A percentile compares a stretch with the other conserved stretches of the same genome.
Conservation (phyloP, 495 filamentous ascomycete species). For the Sporormia fimetaria region DNA sequence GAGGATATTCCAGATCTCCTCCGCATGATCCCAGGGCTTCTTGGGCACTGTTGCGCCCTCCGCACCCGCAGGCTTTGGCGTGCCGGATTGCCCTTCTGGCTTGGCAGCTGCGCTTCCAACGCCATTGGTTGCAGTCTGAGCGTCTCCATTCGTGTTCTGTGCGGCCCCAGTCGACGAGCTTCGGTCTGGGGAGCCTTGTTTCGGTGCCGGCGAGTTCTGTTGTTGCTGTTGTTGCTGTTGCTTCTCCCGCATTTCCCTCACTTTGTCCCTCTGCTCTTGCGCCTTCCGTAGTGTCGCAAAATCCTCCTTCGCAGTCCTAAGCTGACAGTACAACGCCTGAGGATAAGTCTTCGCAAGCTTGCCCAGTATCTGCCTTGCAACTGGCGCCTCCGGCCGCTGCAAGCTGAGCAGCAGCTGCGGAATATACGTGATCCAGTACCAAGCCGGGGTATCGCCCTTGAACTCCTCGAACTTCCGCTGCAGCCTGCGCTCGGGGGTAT, state of each 20-base stretch:
- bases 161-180: too few species aligned
- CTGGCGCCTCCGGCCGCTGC: slow-evolving; percentile 77
- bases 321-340: slow-evolving; percentile 84
- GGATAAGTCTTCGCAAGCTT: slow-evolving; percentile 94
- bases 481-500: slow-evolving; percentile 72
- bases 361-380: slow-evolving; percentile 67
- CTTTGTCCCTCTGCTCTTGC: slow-evolving; percentile 65
- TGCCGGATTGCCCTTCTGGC: slow-evolving; percentile 14
- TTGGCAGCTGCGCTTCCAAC: slow-evolving; percentile 20
- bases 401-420: slow-evolving; percentile 86
- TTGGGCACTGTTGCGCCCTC: slow-evolving; percentile 36
- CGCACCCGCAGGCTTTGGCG: slow-evolving; percentile 14
- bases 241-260: slow-evolving; percentile 38
- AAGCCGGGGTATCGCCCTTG: slow-evolving; percentile 89
- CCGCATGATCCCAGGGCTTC: slow-evolving; percentile 85
- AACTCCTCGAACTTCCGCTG: slow-evolving; percentile 77
- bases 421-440: slow-evolving; percentile 99
- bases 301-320: slow-evolving; percentile 90
- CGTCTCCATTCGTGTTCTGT: slow-evolving; percentile 42
- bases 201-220: too few species aligned
- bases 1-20: slow-evolving; percentile 85
- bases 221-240: slow-evolving; percentile 38
- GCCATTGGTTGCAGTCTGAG: slow-evolving; percentile 32
- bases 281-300: slow-evolving; percentile 83
- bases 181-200: slow-evolving; percentile 40